phyloP scores from a whole-genome alignment of 805 yeast species.

The Yarrowia sp. region DNA sequence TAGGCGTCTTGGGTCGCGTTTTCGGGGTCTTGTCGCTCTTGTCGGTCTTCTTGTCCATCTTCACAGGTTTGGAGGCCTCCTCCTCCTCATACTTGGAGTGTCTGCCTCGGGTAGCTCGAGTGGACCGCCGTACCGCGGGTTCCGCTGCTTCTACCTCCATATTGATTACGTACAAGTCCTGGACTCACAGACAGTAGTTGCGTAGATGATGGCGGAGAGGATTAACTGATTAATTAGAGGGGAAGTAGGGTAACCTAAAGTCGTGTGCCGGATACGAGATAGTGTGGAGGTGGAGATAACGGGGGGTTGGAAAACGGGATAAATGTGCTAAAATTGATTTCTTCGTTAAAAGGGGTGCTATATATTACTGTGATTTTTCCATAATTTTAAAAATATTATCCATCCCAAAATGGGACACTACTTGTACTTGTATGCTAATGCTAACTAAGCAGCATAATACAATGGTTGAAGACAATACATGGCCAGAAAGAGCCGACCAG shows the following conservation, averaged over 20 bases:
- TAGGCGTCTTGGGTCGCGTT: background rate
- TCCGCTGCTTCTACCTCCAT: conserved; percentile 12
- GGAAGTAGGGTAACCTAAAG: background rate
- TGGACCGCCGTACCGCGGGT: background rate
- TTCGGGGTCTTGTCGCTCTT: background rate
- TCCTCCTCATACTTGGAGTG: background rate
- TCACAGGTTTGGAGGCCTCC: background rate
- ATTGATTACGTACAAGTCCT: background rate
- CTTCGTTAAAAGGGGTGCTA: no score
- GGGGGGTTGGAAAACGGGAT: no score
- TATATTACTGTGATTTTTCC: no score
- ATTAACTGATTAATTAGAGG: background rate
- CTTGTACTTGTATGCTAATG: no score
- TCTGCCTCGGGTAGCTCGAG: conserved; percentile 11
- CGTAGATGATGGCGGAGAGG: no score
- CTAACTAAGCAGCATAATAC: no score
- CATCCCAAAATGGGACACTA: no score
- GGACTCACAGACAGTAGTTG: no score
- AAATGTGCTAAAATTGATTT: no score
- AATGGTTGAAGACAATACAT: background rate
- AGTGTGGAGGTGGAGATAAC: no score
- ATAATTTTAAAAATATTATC: no score
- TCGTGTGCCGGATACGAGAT: background rate
- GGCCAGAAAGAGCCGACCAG: background rate
- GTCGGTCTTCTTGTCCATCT: background rate